A percentile compares a stretch with the other conserved stretches of the same genome.
Conservation (phyloP, 2,329 filamentous ascomycete genomes). For the Colletotrichum tropicicola region DNA sequence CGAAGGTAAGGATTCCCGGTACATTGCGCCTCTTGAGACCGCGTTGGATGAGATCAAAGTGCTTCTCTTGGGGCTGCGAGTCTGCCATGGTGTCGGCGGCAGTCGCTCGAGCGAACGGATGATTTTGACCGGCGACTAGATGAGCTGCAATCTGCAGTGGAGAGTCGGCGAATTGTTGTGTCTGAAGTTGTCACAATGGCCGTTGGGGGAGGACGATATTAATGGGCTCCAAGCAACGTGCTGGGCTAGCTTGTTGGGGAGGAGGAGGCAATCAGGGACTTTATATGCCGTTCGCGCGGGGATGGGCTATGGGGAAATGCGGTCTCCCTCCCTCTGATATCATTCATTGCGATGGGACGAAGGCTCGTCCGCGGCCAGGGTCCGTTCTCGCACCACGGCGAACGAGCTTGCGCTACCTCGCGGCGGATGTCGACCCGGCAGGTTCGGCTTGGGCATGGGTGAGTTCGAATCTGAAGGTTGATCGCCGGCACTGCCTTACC, state of each 20-base stretch:
- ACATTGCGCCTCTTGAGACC: conserved; percentile 45
- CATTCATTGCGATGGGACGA: not conserved
- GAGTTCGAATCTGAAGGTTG: too few relatives aligned
- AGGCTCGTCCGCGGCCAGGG: not conserved
- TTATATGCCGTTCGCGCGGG: not conserved
- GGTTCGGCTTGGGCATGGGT: too few relatives aligned
- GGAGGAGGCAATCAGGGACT: not conserved
- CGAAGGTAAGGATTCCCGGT: conserved; percentile 46
- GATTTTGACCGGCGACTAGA: not conserved
- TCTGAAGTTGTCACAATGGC: too few relatives aligned
- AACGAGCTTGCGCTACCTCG: not conserved
- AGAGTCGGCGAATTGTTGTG: too few relatives aligned
- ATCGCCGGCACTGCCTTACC: too few relatives aligned
- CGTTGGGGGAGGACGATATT: too few relatives aligned
- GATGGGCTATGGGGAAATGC: conserved; percentile 3
- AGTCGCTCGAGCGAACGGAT: not conserved
- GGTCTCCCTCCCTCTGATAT: not conserved
- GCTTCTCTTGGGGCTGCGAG: conserved; percentile 1
- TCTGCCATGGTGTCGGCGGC: conserved; percentile 8
- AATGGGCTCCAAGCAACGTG: too few relatives aligned
- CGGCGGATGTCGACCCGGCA: too few relatives aligned
- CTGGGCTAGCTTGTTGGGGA: not conserved
- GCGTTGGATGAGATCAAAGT: conserved; percentile 45
- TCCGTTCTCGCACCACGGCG: not conserved
- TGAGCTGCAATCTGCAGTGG: too few relatives aligned